Base-by-base conservation (phyloP, 345 rosid genomes). In the Mallotus nudiflorus region DNA sequence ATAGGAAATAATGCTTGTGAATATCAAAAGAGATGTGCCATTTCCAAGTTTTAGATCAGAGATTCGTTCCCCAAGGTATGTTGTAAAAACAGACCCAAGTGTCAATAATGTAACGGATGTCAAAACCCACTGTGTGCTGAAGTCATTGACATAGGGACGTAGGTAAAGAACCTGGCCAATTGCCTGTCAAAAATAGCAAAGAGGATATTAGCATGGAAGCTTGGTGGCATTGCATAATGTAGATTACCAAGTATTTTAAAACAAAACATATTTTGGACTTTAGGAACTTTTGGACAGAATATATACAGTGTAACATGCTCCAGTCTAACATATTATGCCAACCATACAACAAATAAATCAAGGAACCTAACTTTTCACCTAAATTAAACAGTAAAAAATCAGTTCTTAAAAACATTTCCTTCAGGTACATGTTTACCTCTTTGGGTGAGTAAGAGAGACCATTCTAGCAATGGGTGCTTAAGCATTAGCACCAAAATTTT, bases 1-100 rank as follows among this genome's bases (percentile, higher is more conserved):
- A 84, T 95, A 95, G 53, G 99, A 95, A 79, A 95, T 86, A 52
- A 95, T 95, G 82, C 93, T 95, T 0, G 99, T 95, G 78, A 95
- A 95, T 72, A 95, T 95, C 63, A 95, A 77, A 45, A 95, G 90
- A 24, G 97, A 92, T 20, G 97, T 95, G 31, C 99, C 99, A 62
- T 95, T 95, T 78, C 99, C 99, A 60, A 95, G 97, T 77, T 95
- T 95, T 61, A 95, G 81, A 82, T 95, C 97, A 66, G 97, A 84
- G 64, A 92, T 95, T 48, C 90, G 82, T 72, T 95, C 97, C 69
- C 99, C 97, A 28, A 92, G 82, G 75, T 87, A 92, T 22, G 97
- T 95, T 1, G 97, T 89, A 52, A 92, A 82, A 45, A 88, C 92
- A 29, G 99, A 88, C 24, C 99, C 97, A 53, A 95, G 93, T 5